Evolutionary conservation across 2,329 filamentous ascomycete species (phyloP).

Genomic region (Cladosporium oxysporum): DNA sequence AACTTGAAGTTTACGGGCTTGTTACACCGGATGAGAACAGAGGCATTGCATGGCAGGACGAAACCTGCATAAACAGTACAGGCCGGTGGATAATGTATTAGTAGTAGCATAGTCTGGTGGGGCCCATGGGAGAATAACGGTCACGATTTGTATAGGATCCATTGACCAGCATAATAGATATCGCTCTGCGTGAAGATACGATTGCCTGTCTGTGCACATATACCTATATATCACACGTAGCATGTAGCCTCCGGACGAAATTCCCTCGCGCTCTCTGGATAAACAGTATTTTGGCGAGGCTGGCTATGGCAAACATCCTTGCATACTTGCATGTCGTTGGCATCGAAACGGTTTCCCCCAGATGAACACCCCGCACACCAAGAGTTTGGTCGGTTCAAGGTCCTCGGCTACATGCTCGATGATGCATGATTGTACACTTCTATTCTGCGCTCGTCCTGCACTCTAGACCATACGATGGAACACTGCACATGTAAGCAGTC

Average conservation of each 20-base stretch:
- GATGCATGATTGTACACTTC: neutral
- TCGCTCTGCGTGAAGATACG: neutral
- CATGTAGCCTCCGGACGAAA: neutral
- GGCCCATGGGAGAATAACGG: neutral
- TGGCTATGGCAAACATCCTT: neutral
- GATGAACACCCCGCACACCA: constrained; percentile 8
- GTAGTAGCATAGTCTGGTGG: neutral
- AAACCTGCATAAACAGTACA: neutral
- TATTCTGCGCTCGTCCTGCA: neutral
- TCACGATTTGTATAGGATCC: neutral
- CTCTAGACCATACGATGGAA: neutral
- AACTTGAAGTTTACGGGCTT: neutral
- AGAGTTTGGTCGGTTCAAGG: neutral
- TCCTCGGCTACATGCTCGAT: constrained; percentile 11
- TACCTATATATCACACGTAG: neutral
- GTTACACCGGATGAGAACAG: neutral
- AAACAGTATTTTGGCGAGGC: neutral
- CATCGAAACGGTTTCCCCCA: constrained; percentile 1
- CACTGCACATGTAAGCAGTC: neutral
- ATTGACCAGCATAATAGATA: neutral
- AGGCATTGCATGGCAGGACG: constrained; percentile 1
- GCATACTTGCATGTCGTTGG: neutral
- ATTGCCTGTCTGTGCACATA: neutral
- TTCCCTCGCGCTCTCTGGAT: neutral
- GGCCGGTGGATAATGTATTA: constrained; percentile 2